Base-by-base conservation (phyloP, 495 filamentous ascomycete species). In the Penicillium desertorum region DNA sequence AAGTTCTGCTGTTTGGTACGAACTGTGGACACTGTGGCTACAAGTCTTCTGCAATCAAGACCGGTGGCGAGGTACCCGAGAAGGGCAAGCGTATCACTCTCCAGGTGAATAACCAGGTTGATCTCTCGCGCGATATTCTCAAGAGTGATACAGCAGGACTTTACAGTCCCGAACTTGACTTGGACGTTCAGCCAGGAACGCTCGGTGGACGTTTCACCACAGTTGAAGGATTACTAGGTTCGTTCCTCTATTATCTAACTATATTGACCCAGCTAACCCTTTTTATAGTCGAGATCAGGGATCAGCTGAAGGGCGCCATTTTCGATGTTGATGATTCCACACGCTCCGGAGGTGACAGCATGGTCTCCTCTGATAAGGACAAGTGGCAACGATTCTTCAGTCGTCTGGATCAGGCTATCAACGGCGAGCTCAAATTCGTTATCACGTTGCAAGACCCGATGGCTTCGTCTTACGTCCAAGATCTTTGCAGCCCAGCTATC, bases 191-290 rank as follows among this genome's bases (percentile, higher is more conserved):
- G 66, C 89, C 92, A 0, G 94, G 94, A 42, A 97, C 93, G 0
- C 82, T 98, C 5, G 94, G 94, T 59, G 93, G 93, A n/a, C 86
- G 92, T 41, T 98, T 98, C 78, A 98, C 94, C 10, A 98, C 95
- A 5, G 84, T 98, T 19, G 95, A 98, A 72, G 94, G 94, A 53
- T 53, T 53, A 27, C 39, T 53, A 11, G 48, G 48, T 51, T 39
- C 2, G 48, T 51, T 39, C 8, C 46, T 12, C 16, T 10, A 8
- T 29, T 32, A 11, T 34, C 19, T 2, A 7, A 32, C 3, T 9
- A 10, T 1, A 32, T 17, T 17, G 8, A 30, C 45, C 16, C 16
- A 30, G 29, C 48, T 51, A 39, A 51, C 32, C 11, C 8, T 51
- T 39, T 25, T 97, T 20, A 79, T 98, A n/a, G 92, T 90, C 0